phyloP scores from a whole-genome alignment of 352 stramenopile genomes.

The Aphanomyces cochlioides region DNA sequence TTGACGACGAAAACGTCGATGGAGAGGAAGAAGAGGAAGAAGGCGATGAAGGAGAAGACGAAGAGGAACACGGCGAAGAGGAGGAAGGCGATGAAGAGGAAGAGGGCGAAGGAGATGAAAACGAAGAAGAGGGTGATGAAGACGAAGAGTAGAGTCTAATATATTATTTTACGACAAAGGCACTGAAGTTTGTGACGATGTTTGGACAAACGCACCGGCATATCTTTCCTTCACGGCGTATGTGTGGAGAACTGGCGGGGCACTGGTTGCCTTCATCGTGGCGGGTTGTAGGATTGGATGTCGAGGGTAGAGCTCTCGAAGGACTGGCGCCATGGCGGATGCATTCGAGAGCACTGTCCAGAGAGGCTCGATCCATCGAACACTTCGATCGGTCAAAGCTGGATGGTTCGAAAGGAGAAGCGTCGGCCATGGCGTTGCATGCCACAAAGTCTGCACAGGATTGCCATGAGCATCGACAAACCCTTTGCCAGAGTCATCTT shows the following conservation, averaged over 20 bases:
- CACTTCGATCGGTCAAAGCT: not conserved
- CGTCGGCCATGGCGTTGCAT: constrained; percentile 4
- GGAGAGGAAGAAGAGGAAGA: constrained; percentile 40
- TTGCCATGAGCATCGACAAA: constrained; percentile 2
- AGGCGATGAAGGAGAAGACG: constrained; percentile 38
- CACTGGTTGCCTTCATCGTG: not conserved
- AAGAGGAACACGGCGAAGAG: constrained; percentile 33
- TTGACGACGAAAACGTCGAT: constrained; percentile 37
- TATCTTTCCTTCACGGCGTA: not conserved
- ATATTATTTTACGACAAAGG: constrained; percentile 30
- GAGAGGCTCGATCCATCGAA: constrained; percentile 18
- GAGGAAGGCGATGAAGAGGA: constrained; percentile 31
- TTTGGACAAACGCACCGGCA: not conserved
- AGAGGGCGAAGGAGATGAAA: constrained; percentile 39
- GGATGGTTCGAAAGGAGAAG: not conserved
- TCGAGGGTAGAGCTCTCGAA: constrained; percentile 12
- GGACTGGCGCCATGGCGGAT: not conserved
- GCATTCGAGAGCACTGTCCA: constrained; percentile 16
- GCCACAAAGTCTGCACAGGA: constrained; percentile 6
- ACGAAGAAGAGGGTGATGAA: constrained; percentile 30
- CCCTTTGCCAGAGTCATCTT: not conserved
- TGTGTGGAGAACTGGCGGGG: not conserved
- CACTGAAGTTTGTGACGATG: not conserved
- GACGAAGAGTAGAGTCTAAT: constrained; percentile 41
- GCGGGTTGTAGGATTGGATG: constrained; percentile 10